A percentile compares a stretch with the other conserved stretches of the same genome.
Evolutionary conservation across 148 eudicot genomes (phyloP).

Genomic region (Chenopodium berlandieri): DNA sequence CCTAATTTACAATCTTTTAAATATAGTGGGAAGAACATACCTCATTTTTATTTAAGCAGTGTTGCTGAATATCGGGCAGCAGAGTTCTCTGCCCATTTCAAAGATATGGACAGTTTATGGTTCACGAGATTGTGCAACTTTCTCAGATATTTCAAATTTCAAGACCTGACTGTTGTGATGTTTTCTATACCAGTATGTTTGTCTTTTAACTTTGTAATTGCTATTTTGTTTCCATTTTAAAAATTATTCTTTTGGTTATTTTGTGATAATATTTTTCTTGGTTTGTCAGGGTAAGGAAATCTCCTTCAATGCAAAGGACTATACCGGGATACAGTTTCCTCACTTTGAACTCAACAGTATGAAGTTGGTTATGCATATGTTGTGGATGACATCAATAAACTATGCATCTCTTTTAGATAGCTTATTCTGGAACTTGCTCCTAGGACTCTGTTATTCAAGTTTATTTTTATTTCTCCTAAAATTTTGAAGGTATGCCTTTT

Average conservation of each 20-base stretch:
- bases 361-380: constrained; percentile 6
- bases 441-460: constrained; percentile 6
- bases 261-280: not conserved
- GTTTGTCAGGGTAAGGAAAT: constrained; percentile 13
- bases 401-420: constrained; percentile 23
- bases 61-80: too few species aligned
- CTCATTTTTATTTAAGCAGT: too few species aligned
- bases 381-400: not conserved
- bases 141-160: constrained; percentile 14
- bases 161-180: constrained; percentile 12
- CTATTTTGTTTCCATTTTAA: not conserved
- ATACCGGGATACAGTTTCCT: not conserved
- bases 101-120: constrained; percentile 15
- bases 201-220: constrained; percentile 6
- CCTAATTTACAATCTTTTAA: too few species aligned
- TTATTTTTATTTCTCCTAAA: constrained; percentile 6
- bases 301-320: constrained; percentile 5
- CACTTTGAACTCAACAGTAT: constrained; percentile 18
- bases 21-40: too few species aligned
- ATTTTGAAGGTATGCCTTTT: constrained; percentile 22
- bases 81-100: not conserved
- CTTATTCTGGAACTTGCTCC: constrained; percentile 22
- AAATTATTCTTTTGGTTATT: not conserved
- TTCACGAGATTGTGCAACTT: constrained; percentile 20
- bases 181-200: constrained; percentile 14